Base-by-base conservation (phyloP, 1,284 basidiomycete genomes). In the Inonotus obliquus region DNA sequence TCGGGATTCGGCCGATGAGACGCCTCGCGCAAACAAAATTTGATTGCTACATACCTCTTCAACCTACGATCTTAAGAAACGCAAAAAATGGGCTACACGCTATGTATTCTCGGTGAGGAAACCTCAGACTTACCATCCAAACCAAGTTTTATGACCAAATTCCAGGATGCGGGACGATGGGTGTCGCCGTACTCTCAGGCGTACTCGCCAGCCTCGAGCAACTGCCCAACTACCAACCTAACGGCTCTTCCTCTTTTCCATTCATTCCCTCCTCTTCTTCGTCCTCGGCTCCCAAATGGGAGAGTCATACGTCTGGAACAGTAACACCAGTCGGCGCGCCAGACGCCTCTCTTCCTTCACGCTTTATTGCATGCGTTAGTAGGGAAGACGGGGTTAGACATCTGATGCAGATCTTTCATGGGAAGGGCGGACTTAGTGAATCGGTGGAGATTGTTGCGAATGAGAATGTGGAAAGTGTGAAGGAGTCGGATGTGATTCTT, bases 151-250 rank as follows among this genome's bases (percentile, higher is more conserved):
- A 45, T 39, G 56, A 51, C 59, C 32, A 60, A 17, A 27, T 47
- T 38, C 57, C 70, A 93, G 95, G 95, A 81, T 99, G 97, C 76
- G 97, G 97, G 62, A 99, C 97, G 6, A 99, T 99, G 97, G 97
- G 97, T 61, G 79, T 98, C 66, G 95, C 97, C 63, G 85, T 99
- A 72, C 84, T 97, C 53, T 97, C 96, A 32, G 97, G 94, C 59
- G 87, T 96, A 45, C 77, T 96, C 54, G 83, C 87, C 65, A 88
- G 89, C 71, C 81, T 92, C 53, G 79, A 87, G 65, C 73, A 79
- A 7, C 78, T 78, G 66, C 47, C 69, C 25, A 55, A 49, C 57
- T 61, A 72, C 68, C 41, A 69, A 57, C 37, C 66, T 67, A 56
- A 63, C 25, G 59, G 48, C 27, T n/a, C 21, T 21, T 45, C 21